Base-by-base conservation (phyloP, 2,329 filamentous ascomycete genomes). In the Diaporthe helianthi region DNA sequence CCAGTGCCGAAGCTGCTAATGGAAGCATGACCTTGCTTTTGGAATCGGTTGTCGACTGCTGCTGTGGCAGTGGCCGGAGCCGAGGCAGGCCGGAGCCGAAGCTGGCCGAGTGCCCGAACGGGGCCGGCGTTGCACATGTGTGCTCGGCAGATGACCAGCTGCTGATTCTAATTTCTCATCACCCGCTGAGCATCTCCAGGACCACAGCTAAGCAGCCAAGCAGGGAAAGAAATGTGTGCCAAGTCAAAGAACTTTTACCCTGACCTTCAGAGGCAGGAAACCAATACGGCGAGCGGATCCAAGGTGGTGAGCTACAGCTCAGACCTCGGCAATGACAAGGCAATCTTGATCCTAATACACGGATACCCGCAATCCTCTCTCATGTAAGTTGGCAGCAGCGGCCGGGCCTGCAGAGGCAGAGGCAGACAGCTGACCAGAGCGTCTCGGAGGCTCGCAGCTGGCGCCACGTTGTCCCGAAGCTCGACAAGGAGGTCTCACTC, bases 341-440 rank as follows among this genome's bases (percentile, higher is more conserved):
- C 76, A 12, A 75, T 84, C 51, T 70, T 84, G 15, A 80, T 80
- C 53, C 73, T 83, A 44, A 77, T 84, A 41, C 83, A 84, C 73
- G 83, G 82, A 58, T 84, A 82, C 72, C 83, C 82, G 5, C 81
- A 85, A 73, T 79, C 79, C 64, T 78, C 76, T 64, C 74, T 73
- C 52, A 73, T 73, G 69, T 74, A 67, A 51, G 58, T 47, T 7
- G 15, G 26, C 41, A 8, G 3, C 26, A 47, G 58, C 22, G 19
- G 33, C 22, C 3, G 1, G 5, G 24, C 6, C 36, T 15, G 2
- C 22, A 8, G 3, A n/a, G n/a, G n/a, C 26, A 9, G n/a, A n/a
- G n/a, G n/a, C 24, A 46, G 19, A 5, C 22, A 24, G 64, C 65
- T 61, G 41, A 61, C 13, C 19, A 15, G 36, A 26, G 19, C 17